Base-by-base conservation (phyloP, 768 basidiomycete genomes). In the Lenzites betulinus region DNA sequence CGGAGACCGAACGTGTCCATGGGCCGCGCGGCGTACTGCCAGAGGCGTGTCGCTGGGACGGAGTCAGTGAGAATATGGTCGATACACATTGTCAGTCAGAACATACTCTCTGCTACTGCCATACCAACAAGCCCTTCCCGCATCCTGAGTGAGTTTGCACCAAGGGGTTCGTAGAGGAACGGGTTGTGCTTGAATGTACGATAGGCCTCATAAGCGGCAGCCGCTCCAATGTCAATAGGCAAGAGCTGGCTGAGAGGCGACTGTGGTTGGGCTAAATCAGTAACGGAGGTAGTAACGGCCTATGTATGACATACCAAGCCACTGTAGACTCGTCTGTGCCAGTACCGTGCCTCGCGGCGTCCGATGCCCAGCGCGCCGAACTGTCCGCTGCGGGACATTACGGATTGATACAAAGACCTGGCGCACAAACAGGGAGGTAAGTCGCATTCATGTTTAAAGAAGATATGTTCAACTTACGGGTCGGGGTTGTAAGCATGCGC, bases 161-260 rank as follows among this genome's bases (percentile, higher is more conserved):
- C 79, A 2, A 88, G 66, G 22, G 84, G 82, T 49, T 83, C 81
- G 56, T 85, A 83, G 42, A 87, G 77, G 30, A 60, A 43, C 3
- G 73, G 75, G 38, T 62, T 62, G 64, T 85, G 82, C 50, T 83
- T 83, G 83, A 86, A 88, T 33, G 81, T 80, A 18, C 88, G 79
- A 71, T 87, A 86, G 0, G 88, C 88, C 70, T 91, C 89, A 68
- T 89, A 91, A 1, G 87, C 89, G 8, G 89, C 89, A 2, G 90
- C 90, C 63, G 87, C 82, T 0, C 90, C 90, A 13, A 92, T 79
- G 59, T 90, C 87, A 18, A 72, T 66, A 0, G 89, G 85, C 9
- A 77, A 69, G 74, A 90, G 75, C 44, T 74, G 71, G 54, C 70
- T 72, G 16, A 86, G 69, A 54, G 83, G 83, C 28, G 81, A 79